Base-by-base conservation (phyloP, 1,284 basidiomycete species). In the Apiotrichum veenhuisii region DNA sequence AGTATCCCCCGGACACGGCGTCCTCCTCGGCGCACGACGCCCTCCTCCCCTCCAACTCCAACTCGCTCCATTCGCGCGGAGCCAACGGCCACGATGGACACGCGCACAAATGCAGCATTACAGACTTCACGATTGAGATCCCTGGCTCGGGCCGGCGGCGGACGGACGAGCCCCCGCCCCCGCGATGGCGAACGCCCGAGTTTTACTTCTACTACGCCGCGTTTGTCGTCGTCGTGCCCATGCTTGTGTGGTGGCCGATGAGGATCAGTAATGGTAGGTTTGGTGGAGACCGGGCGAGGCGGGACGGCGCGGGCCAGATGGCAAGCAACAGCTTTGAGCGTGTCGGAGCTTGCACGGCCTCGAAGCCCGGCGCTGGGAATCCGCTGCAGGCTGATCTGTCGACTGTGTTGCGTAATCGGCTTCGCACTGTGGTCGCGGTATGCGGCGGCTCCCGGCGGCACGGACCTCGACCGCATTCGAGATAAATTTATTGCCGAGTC, bases 221-320 rank as follows among this genome's bases (percentile, higher is more conserved):
- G 1, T 84, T 87, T 38, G 71, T 79, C 17, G 51, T 88, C 23
- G 85, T 83, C 15, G 76, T 97, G 12, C 87, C 89, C 0, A 68
- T 86, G 54, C 90, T 98, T 87, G 78, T 84, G 5, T 91, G 85
- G 82, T 81, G 89, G 61, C 91, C 92, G 0, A 80, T 89, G 27
- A 77, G 78, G n/a, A 72, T 96, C 54, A 95, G 92, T 69, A 80
- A 79, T 54, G 67, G 91, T 91, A 76, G 76, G 87, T 41, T n/a
- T n/a, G n/a, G n/a, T n/a, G n/a, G n/a, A n/a, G n/a, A n/a, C n/a
- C n/a, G n/a, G n/a, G n/a, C n/a, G n/a, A n/a, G n/a, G n/a, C n/a
- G n/a, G n/a, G n/a, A n/a, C n/a, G n/a, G n/a, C n/a, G n/a, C n/a
- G n/a, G n/a, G n/a, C n/a, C n/a, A n/a, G n/a, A n/a, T n/a, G n/a